phyloP scores from a whole-genome alignment of 192 early-diverging fungal species.

The Paraglomus occultum region DNA sequence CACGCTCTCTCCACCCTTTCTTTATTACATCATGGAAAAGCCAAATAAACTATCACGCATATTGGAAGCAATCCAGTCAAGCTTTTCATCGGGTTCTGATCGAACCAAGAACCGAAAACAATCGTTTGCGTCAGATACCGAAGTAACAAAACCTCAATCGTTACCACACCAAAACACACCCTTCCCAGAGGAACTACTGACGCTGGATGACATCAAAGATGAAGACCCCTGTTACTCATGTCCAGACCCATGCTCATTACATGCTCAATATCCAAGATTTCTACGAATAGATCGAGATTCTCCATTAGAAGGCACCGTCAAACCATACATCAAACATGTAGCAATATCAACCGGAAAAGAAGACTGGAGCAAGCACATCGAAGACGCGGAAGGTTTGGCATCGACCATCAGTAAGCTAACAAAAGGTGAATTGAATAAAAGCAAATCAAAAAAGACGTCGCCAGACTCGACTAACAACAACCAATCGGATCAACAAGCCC shows the following conservation, averaged over 20 bases:
- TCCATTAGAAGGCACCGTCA: constrained; percentile 46
- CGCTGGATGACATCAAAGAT: background rate
- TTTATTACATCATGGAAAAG: no score
- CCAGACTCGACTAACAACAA: constrained; percentile 9
- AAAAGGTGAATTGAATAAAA: constrained; percentile 18
- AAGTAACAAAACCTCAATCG: background rate
- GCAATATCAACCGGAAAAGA: constrained; percentile 51
- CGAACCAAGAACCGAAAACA: no score
- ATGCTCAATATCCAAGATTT: constrained; percentile 48
- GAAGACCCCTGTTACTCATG: constrained; percentile 46
- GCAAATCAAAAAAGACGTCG: constrained; percentile 1
- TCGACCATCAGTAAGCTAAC: constrained; percentile 39
- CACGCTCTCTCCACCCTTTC: no score
- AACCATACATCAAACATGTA: constrained; percentile 55
- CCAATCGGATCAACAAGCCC: background rate
- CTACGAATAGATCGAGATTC: constrained; percentile 48
- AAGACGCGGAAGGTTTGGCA: constrained; percentile 48
- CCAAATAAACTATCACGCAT: no score
- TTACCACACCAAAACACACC: background rate
- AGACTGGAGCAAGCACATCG: constrained; percentile 51
- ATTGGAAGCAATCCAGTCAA: no score
- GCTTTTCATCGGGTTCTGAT: no score
- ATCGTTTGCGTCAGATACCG: no score
- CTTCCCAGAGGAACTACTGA: background rate
- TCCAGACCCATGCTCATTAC: constrained; percentile 43